A percentile compares a stretch with the other conserved stretches of the same genome.
These are phyloP conservation scores for Ogataea nitratoaversa DNA, from an alignment of 805 yeast genomes.

Conservation along the genomic window DNA sequence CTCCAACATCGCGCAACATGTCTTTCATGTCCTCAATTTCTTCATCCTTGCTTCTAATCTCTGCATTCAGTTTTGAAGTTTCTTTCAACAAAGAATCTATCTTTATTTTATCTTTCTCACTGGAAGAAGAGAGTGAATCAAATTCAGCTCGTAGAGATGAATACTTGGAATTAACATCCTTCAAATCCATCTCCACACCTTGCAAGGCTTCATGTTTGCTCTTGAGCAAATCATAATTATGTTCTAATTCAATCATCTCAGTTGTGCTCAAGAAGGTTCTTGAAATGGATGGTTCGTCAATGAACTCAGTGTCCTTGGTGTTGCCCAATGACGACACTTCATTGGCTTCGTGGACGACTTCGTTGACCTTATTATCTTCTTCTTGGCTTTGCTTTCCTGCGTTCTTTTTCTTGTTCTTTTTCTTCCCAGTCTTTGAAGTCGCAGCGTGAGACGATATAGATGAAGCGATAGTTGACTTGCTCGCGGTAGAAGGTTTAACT, in stretches of 20 bases:
- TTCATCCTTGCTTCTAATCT: constrained; percentile 42
- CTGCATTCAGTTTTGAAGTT: constrained; percentile 20
- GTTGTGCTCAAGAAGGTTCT: neutral
- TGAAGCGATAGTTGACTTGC: neutral
- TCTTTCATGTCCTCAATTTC: constrained; percentile 72
- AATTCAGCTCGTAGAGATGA: constrained; percentile 1
- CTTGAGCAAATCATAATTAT: constrained; percentile 18
- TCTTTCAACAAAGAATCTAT: constrained; percentile 8
- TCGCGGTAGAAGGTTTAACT: neutral
- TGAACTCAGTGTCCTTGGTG: constrained; percentile 19
- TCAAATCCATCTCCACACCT: constrained; percentile 6
- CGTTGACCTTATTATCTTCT: constrained; percentile 4
- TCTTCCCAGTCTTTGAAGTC: constrained; percentile 6
- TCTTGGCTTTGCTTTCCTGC: constrained; percentile 14
- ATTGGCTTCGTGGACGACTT: constrained; percentile 8
- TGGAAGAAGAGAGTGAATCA: neutral
- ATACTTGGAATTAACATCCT: constrained; percentile 6
- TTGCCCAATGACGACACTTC: constrained; percentile 15
- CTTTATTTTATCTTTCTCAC: neutral
- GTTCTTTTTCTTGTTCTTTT: constrained; percentile 17
- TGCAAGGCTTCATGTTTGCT: constrained; percentile 5
- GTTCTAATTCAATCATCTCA: constrained; percentile 21
- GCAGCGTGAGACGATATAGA: neutral
- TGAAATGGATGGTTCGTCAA: constrained; percentile 5
- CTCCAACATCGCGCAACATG: constrained; percentile 71